Percentiles rank a stretch among this genome's conserved stretches.
These are phyloP conservation scores for Pyrenochaeta sp. DNA, from an alignment of 2,329 filamentous ascomycete genomes.

Conservation along the genomic window DNA sequence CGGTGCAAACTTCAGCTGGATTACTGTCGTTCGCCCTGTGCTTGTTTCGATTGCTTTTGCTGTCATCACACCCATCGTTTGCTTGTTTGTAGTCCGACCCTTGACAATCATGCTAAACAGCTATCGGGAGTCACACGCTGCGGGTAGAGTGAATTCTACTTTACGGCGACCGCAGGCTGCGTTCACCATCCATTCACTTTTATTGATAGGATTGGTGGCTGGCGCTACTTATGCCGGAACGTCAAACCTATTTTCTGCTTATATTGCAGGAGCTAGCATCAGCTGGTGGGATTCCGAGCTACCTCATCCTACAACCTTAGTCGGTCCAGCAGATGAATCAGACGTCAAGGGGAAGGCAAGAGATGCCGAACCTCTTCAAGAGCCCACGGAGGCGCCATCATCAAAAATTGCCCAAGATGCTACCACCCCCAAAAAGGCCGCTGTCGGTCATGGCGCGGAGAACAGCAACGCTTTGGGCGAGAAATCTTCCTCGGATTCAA, in stretches of 20 bases:
- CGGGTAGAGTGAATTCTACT: conserved; percentile 27
- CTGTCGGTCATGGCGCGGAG: too few species aligned
- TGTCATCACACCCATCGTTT: conserved; percentile 55
- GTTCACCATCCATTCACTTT: conserved; percentile 57
- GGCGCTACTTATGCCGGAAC: conserved; percentile 67
- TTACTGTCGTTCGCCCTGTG: conserved; percentile 59
- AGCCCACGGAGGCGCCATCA: too few species aligned
- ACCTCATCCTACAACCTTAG: conserved; percentile 26
- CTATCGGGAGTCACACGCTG: conserved; percentile 29
- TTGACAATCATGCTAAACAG: conserved; percentile 47
- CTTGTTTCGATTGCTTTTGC: conserved; percentile 63
- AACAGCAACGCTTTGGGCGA: too few species aligned
- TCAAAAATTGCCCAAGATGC: too few species aligned
- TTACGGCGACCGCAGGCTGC: conserved; percentile 45
- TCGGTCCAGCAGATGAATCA: too few species aligned
- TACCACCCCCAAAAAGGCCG: too few species aligned
- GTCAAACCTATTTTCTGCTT: conserved; percentile 69
- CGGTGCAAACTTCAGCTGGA: conserved; percentile 45
- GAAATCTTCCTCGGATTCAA: background rate
- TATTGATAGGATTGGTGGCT: conserved; percentile 60
- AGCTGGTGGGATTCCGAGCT: conserved; percentile 65
- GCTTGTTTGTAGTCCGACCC: conserved; percentile 56
- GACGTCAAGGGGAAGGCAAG: too few species aligned
- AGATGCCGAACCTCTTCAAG: too few species aligned
- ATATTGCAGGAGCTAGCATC: conserved; percentile 63